These are phyloP conservation scores for Erythrophleum ivorense DNA, from an alignment of 331 rosid genomes.

Conservation along the genomic window DNA sequence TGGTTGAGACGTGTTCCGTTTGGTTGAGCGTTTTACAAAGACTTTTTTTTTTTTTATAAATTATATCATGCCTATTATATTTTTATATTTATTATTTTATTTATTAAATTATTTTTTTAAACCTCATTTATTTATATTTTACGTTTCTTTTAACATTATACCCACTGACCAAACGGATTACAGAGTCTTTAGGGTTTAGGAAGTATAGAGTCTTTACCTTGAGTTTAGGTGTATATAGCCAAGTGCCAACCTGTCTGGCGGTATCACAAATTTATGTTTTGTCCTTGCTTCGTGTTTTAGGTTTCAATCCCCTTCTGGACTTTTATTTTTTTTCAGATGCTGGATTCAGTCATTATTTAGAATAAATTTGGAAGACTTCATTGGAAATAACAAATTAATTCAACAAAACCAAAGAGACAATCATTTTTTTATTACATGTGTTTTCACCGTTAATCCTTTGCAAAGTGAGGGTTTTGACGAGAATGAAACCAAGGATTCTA, in stretches of 20 bases:
- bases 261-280: no score
- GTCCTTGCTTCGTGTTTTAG: neutral
- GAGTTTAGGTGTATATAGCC: neutral
- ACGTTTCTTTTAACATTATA: no score
- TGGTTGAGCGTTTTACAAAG: no score
- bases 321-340: neutral
- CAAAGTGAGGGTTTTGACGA: neutral
- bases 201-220: no score
- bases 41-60: no score
- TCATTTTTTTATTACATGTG: neutral
- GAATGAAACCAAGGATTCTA: neutral
- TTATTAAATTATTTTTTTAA: no score
- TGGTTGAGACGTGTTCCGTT: neutral
- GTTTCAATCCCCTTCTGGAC: neutral
- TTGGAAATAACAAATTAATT: neutral
- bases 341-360: neutral
- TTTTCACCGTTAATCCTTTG: slow-evolving; percentile 11
- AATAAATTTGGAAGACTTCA: neutral
- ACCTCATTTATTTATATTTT: no score
- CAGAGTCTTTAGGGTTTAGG: no score
- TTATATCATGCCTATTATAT: no score
- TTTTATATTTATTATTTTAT: no score
- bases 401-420: slow-evolving; percentile 20
- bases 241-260: neutral
- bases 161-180: no score